Evolutionary conservation across 2,329 filamentous ascomycete genomes (phyloP).

Genomic region (Endothia cerciana): DNA sequence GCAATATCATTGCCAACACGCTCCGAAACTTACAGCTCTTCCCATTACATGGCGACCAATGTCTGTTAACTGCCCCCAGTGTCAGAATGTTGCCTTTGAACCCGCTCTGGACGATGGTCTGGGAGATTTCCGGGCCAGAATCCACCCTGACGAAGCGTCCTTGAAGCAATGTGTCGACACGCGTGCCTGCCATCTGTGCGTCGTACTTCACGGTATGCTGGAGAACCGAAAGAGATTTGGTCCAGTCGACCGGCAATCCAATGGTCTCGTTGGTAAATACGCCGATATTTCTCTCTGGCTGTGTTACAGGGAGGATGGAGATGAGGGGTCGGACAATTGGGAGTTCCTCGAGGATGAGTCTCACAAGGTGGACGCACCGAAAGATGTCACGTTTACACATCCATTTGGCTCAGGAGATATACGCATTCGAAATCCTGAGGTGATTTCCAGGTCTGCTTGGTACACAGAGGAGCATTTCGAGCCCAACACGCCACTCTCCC

Average conservation of each 20-base stretch:
- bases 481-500: neutral
- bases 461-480: neutral
- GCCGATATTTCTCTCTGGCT: neutral
- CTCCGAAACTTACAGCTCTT: neutral
- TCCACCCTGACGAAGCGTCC: conserved; percentile 5
- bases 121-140: conserved; percentile 3
- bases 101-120: neutral
- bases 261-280: neutral
- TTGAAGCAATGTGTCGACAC: conserved; percentile 8
- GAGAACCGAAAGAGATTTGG: conserved; percentile 12
- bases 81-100: neutral
- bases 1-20: neutral
- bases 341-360: conserved; percentile 12
- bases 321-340: conserved; percentile 11
- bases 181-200: conserved; percentile 5
- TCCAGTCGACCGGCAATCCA: neutral
- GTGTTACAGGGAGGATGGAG: neutral
- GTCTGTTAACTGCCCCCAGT: neutral
- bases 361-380: conserved; percentile 13
- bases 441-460: conserved; percentile 6
- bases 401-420: conserved; percentile 10
- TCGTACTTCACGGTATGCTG: conserved; percentile 7
- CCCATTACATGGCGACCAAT: neutral
- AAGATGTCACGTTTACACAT: conserved; percentile 1
- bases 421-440: conserved; percentile 4